Percentiles rank a stretch among this genome's conserved stretches.
These are phyloP conservation scores for Cystobasidium pallidum DNA, from an alignment of 1,284 basidiomycete species.

Conservation along the genomic window DNA sequence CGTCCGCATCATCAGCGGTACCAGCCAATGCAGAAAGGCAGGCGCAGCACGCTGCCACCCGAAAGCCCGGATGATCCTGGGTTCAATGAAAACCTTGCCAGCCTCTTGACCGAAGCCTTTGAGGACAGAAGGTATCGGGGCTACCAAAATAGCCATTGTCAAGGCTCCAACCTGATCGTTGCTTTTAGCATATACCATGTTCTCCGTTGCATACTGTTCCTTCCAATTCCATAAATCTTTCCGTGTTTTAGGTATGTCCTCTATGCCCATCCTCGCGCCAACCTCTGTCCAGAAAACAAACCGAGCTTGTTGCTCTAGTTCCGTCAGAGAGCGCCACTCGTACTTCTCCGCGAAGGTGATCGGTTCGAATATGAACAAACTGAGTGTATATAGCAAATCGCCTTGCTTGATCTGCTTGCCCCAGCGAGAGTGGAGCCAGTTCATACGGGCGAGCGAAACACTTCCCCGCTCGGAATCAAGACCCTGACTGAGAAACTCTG, in stretches of 20 bases:
- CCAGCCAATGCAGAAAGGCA: slow-evolving; percentile 15
- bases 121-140: slow-evolving; percentile 23
- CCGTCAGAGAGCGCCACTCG: slow-evolving; percentile 43
- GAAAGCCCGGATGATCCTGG: slow-evolving; percentile 21
- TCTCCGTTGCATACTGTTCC: slow-evolving; percentile 31
- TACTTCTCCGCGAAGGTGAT: slow-evolving; percentile 11
- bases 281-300: slow-evolving; percentile 43
- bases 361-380: slow-evolving; percentile 44
- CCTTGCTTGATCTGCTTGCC: slow-evolving; percentile 25
- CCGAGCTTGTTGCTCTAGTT: slow-evolving; percentile 40
- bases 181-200: slow-evolving; percentile 20
- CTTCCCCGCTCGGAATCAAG: slow-evolving; percentile 30
- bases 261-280: slow-evolving; percentile 43
- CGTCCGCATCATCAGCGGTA: slow-evolving; percentile 15
- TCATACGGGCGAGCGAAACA: slow-evolving; percentile 26
- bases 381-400: slow-evolving; percentile 36
- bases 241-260: slow-evolving; percentile 26
- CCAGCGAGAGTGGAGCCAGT: slow-evolving; percentile 39
- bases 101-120: slow-evolving; percentile 23
- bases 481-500: slow-evolving; percentile 29
- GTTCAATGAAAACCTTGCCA: slow-evolving; percentile 24
- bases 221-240: slow-evolving; percentile 38
- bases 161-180: slow-evolving; percentile 26
- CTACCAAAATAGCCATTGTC: slow-evolving; percentile 32
- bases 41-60: slow-evolving; percentile 26